phyloP scores from a whole-genome alignment of 805 yeast genomes.

The Candida krabiensis region DNA sequence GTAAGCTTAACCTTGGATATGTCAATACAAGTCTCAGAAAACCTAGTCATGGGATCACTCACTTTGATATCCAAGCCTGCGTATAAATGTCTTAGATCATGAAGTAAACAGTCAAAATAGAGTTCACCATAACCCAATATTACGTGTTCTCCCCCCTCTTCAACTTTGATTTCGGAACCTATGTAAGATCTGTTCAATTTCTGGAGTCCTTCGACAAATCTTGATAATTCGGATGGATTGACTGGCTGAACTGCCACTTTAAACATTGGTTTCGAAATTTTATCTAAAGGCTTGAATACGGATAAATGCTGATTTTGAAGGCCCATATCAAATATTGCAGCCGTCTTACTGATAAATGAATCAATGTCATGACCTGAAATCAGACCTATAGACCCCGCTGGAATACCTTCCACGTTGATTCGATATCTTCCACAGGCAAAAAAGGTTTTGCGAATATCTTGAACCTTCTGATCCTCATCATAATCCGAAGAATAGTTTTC shows the following conservation, averaged over 20 bases:
- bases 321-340: conserved; percentile 46
- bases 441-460: conserved; percentile 42
- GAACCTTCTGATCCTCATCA: conserved; percentile 50
- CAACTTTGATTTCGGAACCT: conserved; percentile 67
- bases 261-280: conserved; percentile 57
- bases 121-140: conserved; percentile 84
- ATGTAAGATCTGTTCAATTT: conserved; percentile 62
- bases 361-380: conserved; percentile 60
- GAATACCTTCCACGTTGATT: conserved; percentile 50
- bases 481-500: conserved; percentile 49
- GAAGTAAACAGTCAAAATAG: conserved; percentile 78
- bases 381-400: conserved; percentile 68
- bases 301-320: conserved; percentile 24
- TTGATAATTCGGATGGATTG: conserved; percentile 75
- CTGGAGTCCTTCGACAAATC: conserved; percentile 67
- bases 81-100: conserved; percentile 67
- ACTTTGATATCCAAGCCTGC: conserved; percentile 72
- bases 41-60: conserved; percentile 79
- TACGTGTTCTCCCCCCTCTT: conserved; percentile 86
- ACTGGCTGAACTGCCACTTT: conserved; percentile 84
- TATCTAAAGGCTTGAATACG: conserved; percentile 43
- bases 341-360: conserved; percentile 54
- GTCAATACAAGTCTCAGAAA: conserved; percentile 73
- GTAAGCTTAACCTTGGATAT: conserved; percentile 69
- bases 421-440: conserved; percentile 73